Evolutionary conservation across 495 filamentous ascomycete species (phyloP), one percentile per base, ranked within the genome.

Genomic region (Penicillium coffeae): DNA sequence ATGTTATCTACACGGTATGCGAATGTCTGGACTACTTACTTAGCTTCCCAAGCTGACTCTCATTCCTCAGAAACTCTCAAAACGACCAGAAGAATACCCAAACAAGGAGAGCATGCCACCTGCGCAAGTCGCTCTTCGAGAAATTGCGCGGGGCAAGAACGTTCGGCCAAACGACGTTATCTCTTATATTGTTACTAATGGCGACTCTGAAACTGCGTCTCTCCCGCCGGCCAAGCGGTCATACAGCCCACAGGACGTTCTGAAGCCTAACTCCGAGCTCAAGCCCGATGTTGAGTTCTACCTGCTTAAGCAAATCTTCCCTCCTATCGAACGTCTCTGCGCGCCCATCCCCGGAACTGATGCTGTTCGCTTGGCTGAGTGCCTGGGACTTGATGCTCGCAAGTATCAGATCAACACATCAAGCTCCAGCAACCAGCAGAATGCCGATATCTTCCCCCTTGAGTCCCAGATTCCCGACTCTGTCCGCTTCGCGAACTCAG

Each of bases 281-380:
- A 82, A 86, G 54, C 90, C 86, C 22, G 91, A 96, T 64, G 78
- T 94, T 21, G 93, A 97, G 56, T 97, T 92, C 81, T 98, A 98
- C 66, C 82, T 98, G 25, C 82, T 89, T 69, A 98, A 98, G 73
- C 93, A 98, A 64, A 96, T 98, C 44, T 93, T 98, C 70, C 93
- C 93, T 5, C 93, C 94, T 2, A 95, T 98, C 45, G 93, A 98
- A 72, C 90, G 93, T 78, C 82, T 98, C 21, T 98, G 93, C 64
- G 94, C 90, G 38, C 94, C 93, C 34, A 95, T 98, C 50, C 81
- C 83, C 22, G 92, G 93, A 38, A 98, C 93, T 12, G 89, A 95
- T 56, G 83, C 90, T 33, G 75, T 86, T 7, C 85, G 89, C 48
- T 78, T 98, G 2, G 93, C 93, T 7, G 90, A 95, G 62, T 95